These are phyloP conservation scores for Venturia nashicola DNA, from an alignment of 2,329 filamentous ascomycete species.

Conservation along the genomic window DNA sequence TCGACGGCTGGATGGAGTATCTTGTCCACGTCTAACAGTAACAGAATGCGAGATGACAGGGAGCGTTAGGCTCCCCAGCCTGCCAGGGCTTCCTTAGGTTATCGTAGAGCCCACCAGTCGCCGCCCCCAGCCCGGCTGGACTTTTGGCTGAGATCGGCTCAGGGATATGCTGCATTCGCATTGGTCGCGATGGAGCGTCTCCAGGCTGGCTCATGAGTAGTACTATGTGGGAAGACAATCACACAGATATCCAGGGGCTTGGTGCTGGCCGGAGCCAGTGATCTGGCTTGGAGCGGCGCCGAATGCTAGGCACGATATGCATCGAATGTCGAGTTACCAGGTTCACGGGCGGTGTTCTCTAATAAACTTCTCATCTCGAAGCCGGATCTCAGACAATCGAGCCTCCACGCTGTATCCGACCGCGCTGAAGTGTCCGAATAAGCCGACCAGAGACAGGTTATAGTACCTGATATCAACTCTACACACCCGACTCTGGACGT, in stretches of 20 bases:
- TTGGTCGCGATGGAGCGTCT: neutral
- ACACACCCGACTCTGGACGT: too few relatives aligned
- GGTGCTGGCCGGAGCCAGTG: neutral
- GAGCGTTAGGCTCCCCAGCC: neutral
- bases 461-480: too few relatives aligned
- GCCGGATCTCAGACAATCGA: too few relatives aligned
- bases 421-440: neutral
- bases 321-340: neutral
- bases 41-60: neutral
- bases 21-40: neutral
- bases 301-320: neutral
- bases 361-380: neutral
- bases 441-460: too few relatives aligned
- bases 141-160: neutral
- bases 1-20: neutral
- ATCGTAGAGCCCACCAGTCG: neutral
- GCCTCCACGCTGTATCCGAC: neutral
- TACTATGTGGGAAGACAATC: neutral
- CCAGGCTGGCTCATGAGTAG: neutral
- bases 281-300: neutral
- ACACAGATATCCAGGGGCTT: neutral
- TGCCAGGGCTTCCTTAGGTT: neutral
- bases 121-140: neutral
- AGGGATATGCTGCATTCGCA: neutral
- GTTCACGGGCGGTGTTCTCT: neutral